Conservation (phyloP, 441 rosid genomes). For the Arabidopsis lyrata region DNA sequence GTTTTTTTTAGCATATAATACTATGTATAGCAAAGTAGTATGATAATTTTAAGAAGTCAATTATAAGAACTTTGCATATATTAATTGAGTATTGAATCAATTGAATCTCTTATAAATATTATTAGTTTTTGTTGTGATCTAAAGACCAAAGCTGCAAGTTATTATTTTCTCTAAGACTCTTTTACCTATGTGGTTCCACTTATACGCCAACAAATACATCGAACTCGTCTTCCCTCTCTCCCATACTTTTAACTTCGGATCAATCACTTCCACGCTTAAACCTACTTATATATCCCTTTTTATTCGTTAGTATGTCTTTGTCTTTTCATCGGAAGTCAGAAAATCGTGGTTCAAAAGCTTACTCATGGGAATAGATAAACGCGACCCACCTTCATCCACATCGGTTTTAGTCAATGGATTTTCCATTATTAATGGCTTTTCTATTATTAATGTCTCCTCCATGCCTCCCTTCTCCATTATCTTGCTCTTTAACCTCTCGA, state of each 20-base stretch:
- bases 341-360: background rate
- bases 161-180: background rate
- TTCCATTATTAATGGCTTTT: background rate
- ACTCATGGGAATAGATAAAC: constrained; percentile 16
- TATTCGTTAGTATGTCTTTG: background rate
- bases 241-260: constrained; percentile 1
- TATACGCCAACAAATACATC: constrained; percentile 9
- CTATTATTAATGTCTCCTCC: background rate
- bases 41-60: too few species aligned
- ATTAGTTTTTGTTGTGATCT: constrained; percentile 16
- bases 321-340: constrained; percentile 25
- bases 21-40: too few species aligned
- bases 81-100: too few species aligned
- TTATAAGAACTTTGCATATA: too few species aligned
- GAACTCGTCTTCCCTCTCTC: background rate
- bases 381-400: constrained; percentile 10
- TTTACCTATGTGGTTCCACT: constrained; percentile 23
- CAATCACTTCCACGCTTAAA: constrained; percentile 25
- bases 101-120: too few species aligned
- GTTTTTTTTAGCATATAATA: too few species aligned
- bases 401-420: constrained; percentile 15
- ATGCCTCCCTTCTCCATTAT: constrained; percentile 15
- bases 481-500: background rate
- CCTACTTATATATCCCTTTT: constrained; percentile 24
- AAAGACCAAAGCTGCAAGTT: constrained; percentile 27